Evolutionary conservation across 345 rosid species (phyloP).

Genomic region (Atalantia buxifolia): DNA sequence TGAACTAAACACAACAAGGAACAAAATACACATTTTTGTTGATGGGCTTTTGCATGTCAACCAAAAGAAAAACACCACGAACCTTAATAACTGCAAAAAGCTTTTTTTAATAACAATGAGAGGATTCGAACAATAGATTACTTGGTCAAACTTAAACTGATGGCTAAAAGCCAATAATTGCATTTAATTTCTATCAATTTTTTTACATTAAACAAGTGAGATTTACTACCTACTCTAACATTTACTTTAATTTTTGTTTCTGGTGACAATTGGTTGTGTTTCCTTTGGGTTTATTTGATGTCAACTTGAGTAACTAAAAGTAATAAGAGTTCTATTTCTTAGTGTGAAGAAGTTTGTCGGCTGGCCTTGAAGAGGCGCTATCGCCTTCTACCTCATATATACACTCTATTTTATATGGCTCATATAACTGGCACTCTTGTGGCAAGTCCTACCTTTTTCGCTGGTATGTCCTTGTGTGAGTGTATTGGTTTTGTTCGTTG

Average conservation of each 20-base stretch:
- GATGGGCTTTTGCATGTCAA: not conserved
- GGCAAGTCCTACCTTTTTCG: conserved; percentile 76
- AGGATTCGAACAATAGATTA: not conserved
- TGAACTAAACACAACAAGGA: not conserved
- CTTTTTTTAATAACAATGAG: not conserved
- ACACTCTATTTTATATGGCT: conserved; percentile 82
- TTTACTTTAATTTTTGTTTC: not conserved
- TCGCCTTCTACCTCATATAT: conserved; percentile 74
- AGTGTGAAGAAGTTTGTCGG: conserved; percentile 96
- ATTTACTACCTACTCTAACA: not conserved
- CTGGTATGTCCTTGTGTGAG: conserved; percentile 48
- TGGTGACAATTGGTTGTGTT: not conserved
- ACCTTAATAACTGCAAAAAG: not conserved
- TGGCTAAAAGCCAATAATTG: not conserved
- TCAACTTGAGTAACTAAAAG: not conserved
- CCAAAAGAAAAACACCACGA: not conserved
- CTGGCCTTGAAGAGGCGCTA: conserved; percentile 88
- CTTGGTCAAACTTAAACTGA: not conserved
- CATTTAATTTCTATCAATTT: not conserved
- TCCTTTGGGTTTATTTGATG: not conserved
- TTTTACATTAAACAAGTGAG: not conserved
- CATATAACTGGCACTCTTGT: conserved; percentile 75
- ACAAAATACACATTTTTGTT: not conserved
- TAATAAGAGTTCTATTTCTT: conserved; percentile 18
- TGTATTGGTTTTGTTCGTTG: conserved; percentile 7